Evolutionary conservation across 2,329 filamentous ascomycete species (phyloP), one percentile per base, ranked within the genome.

Genomic region (Davidsoniella virescens): DNA sequence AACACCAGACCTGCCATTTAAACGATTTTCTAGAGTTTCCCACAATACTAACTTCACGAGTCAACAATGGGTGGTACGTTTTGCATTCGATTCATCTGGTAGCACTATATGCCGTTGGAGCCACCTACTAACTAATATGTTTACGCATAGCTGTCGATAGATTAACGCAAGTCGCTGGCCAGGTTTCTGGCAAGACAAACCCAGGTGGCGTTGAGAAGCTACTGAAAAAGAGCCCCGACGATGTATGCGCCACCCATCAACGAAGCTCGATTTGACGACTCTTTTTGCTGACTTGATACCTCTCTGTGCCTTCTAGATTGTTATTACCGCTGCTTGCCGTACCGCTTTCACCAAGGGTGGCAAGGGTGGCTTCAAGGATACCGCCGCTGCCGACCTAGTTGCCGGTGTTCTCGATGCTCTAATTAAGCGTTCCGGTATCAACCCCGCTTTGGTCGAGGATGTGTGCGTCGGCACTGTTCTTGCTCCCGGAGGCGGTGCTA

Each of bases 321-420:
- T 98, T 60, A 80, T 98, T 55, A 96, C 92, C 55, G 86, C 84
- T 57, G 86, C 84, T 58, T 84, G 95, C 61, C 87, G 92, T 60
- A 94, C 87, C 14, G 78, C 92, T 60, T 80, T 96, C 66, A 94
- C 87, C 57, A 93, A 87, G 67, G 90, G 87, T 58, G 87, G 88
- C 60, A 88, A 87, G 68, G 92, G 92, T 58, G 83, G 80, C 46
- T 92, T 98, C 75, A 96, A 96, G 72, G 92, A 96, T 68, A 96
- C 92, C 7, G 73, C 78, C 50, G 85, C 84, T 5, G 77, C 87
- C 39, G 90, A 96, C 65, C 73, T 96, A 55, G 80, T 96, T 60
- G 79, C 80, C 47, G 87, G 86, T 58, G 81, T 87, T 44, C 81
- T 96, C 67, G 82, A 80, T 67, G 80, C 80, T 53, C 70, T 96